These are phyloP conservation scores for Neoboletus subvelutipes DNA, from an alignment of 768 basidiomycete species.

Conservation along the genomic window DNA sequence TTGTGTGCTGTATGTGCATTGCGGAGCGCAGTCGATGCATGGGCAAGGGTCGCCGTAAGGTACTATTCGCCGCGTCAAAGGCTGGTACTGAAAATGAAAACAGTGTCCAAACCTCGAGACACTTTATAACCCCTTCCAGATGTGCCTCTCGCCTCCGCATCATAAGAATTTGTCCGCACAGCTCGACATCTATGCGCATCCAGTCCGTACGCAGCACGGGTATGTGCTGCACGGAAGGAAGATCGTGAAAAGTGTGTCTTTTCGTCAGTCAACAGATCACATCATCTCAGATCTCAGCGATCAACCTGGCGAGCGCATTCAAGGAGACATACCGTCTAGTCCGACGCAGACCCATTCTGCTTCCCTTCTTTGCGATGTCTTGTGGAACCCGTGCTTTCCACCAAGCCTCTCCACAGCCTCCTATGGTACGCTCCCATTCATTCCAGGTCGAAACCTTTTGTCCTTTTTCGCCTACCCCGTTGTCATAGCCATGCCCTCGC, in stretches of 20 bases:
- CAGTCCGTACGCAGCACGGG: slow-evolving; percentile 54
- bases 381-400: slow-evolving; percentile 20
- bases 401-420: slow-evolving; percentile 16
- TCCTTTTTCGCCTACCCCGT: slow-evolving; percentile 1
- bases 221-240: slow-evolving; percentile 47
- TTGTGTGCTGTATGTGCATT: slow-evolving; percentile 57
- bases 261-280: slow-evolving; percentile 25
- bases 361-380: slow-evolving; percentile 8
- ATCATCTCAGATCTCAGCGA: no score
- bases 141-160: slow-evolving; percentile 69
- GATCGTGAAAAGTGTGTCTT: slow-evolving; percentile 69
- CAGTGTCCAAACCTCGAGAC: slow-evolving; percentile 46
- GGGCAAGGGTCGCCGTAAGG: slow-evolving; percentile 52
- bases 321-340: slow-evolving; percentile 19
- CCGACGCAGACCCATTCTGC: slow-evolving; percentile 25
- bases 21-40: slow-evolving; percentile 56
- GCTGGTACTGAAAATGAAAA: slow-evolving; percentile 8
- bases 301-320: background rate
- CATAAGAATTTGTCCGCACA: slow-evolving; percentile 71
- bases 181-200: slow-evolving; percentile 78
- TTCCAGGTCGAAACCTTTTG: slow-evolving; percentile 54
- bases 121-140: slow-evolving; percentile 59
- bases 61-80: slow-evolving; percentile 33
- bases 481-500: slow-evolving; percentile 1
- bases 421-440: slow-evolving; percentile 29